phyloP scores from a whole-genome alignment of 78 protist species.

The Dictyostelium firmibasis region DNA sequence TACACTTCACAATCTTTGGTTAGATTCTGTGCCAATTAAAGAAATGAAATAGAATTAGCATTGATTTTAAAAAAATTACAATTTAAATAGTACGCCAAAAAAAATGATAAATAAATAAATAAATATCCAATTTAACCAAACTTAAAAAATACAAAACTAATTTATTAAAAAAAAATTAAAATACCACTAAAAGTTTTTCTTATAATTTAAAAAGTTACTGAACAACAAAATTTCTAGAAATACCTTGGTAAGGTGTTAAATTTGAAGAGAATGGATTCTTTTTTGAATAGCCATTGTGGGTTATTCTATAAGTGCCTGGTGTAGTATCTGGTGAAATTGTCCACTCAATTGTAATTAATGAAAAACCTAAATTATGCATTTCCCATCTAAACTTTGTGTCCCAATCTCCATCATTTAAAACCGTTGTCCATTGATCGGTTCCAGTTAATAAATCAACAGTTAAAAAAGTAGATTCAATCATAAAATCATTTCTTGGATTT shows the following conservation, averaged over 20 bases:
- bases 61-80: too few species aligned
- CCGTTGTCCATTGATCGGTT: conserved; percentile 13
- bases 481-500: conserved; percentile 77
- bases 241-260: conserved; percentile 48
- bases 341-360: conserved; percentile 78
- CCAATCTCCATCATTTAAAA: conserved; percentile 76
- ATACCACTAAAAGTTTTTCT: too few species aligned
- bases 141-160: too few species aligned
- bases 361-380: conserved; percentile 38
- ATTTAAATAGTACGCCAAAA: not conserved
- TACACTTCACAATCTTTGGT: conserved; percentile 83
- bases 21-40: conserved; percentile 59
- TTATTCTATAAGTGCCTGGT: conserved; percentile 78
- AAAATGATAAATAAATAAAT: too few species aligned
- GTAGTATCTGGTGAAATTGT: conserved; percentile 21
- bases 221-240: conserved; percentile 51
- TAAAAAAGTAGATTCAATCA: conserved; percentile 58
- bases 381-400: conserved; percentile 77
- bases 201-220: not conserved
- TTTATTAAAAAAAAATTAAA: too few species aligned
- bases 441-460: conserved; percentile 36
- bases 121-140: too few species aligned
- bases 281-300: conserved; percentile 74
- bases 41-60: conserved; percentile 70
- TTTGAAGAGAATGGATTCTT: conserved; percentile 7